Percentiles rank a stretch among this genome's conserved stretches.
These are phyloP conservation scores for Russula emetica DNA, from an alignment of 768 basidiomycete species.

Conservation along the genomic window DNA sequence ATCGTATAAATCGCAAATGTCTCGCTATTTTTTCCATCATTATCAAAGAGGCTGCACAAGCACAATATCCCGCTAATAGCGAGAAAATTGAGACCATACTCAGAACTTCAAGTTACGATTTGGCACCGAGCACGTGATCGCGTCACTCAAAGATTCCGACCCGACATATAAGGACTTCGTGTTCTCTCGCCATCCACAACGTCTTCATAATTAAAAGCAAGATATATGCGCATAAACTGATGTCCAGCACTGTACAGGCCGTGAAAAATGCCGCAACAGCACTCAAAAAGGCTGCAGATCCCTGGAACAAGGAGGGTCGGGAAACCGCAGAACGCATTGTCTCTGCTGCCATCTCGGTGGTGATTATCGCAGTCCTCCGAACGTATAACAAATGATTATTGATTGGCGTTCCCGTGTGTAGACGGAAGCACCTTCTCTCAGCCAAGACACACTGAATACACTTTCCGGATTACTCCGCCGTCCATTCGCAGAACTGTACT, in stretches of 20 bases:
- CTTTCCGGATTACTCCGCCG: slow-evolving; percentile 20
- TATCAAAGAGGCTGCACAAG: background rate
- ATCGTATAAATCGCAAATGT: background rate
- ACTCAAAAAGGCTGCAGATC: slow-evolving; percentile 27
- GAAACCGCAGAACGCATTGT: slow-evolving; percentile 19
- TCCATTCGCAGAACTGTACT: slow-evolving; percentile 21
- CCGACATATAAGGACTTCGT: background rate
- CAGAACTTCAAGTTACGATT: background rate
- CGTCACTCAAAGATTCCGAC: background rate
- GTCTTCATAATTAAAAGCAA: background rate
- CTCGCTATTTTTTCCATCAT: background rate
- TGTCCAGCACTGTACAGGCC: slow-evolving; percentile 5
- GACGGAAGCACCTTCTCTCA: slow-evolving; percentile 1
- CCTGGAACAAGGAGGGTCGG: slow-evolving; percentile 25
- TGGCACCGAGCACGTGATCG: slow-evolving; percentile 2
- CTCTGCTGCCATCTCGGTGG: slow-evolving; percentile 17
- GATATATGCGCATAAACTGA: slow-evolving; percentile 23
- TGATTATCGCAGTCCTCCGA: slow-evolving; percentile 11
- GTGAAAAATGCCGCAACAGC: slow-evolving; percentile 17
- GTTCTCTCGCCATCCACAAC: background rate
- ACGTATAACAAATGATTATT: background rate
- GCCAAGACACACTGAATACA: background rate
- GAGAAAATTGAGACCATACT: background rate
- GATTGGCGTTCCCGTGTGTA: background rate
- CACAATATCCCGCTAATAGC: background rate